A percentile compares a stretch with the other conserved stretches of the same genome.
These are phyloP conservation scores for Phytopythium litorale DNA, from an alignment of 352 stramenopile species.

Conservation along the genomic window DNA sequence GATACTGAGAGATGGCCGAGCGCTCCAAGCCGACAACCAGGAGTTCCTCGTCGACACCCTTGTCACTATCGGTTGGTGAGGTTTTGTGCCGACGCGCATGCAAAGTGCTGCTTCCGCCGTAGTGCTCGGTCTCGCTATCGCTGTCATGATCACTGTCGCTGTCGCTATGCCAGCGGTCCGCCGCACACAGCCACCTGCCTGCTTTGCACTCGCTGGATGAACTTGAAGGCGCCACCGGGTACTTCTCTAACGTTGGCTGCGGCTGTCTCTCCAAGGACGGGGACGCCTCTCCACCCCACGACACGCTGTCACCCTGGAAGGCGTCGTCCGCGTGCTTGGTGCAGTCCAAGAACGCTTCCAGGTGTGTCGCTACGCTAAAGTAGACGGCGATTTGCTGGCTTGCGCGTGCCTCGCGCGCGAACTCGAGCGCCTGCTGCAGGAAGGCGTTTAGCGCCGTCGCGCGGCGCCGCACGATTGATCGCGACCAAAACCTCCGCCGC, in stretches of 20 bases:
- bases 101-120: not conserved
- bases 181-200: constrained; percentile 7
- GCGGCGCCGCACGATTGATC: constrained; percentile 68
- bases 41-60: constrained; percentile 12
- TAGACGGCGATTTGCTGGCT: constrained; percentile 64
- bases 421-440: constrained; percentile 49
- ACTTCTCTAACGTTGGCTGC: not conserved
- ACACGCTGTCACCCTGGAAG: not conserved
- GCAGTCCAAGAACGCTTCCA: constrained; percentile 65
- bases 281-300: not conserved
- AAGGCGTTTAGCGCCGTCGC: constrained; percentile 58
- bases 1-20: not conserved
- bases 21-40: constrained; percentile 2
- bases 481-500: constrained; percentile 58
- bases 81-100: not conserved
- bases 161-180: constrained; percentile 2
- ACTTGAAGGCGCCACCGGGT: constrained; percentile 14
- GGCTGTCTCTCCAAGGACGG: not conserved
- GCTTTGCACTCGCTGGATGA: constrained; percentile 21
- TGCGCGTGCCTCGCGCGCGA: constrained; percentile 47
- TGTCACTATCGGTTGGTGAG: constrained; percentile 1
- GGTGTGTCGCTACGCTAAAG: constrained; percentile 66
- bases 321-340: constrained; percentile 21
- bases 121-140: constrained; percentile 6
- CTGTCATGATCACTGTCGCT: not conserved